Evolutionary conservation across 2,329 filamentous ascomycete genomes (phyloP).

Genomic region (Cordyceps pruinosa): DNA sequence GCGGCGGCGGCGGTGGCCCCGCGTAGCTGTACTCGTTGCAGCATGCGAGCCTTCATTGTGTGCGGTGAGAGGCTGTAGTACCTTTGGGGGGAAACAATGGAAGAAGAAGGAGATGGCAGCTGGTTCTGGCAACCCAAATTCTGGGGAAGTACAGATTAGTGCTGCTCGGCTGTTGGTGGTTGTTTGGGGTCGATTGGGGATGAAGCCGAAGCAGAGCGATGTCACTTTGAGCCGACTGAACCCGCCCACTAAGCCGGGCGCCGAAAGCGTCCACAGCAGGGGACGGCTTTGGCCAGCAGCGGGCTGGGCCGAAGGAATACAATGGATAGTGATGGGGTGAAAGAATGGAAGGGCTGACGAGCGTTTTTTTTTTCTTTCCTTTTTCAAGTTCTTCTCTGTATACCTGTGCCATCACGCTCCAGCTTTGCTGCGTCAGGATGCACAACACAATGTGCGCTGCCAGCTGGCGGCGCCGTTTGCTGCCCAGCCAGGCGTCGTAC

Average conservation of each 20-base stretch:
- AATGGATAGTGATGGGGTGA: too few relatives aligned
- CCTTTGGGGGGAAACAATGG: neutral
- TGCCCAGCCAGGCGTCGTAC: neutral
- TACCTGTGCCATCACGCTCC: neutral
- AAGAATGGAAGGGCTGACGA: neutral
- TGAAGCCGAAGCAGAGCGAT: slow-evolving; percentile 17
- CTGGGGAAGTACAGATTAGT: slow-evolving; percentile 5
- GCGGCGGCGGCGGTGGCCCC: slow-evolving; percentile 18
- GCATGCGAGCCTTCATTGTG: slow-evolving; percentile 29
- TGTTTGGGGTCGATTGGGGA: slow-evolving; percentile 8
- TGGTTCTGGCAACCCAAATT: slow-evolving; percentile 3
- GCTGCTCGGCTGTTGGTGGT: slow-evolving; percentile 10
- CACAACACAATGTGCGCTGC: neutral
- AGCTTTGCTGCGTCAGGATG: neutral
- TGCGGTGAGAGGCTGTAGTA: neutral
- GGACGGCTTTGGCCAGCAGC: neutral
- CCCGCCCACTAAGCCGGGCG: slow-evolving; percentile 15
- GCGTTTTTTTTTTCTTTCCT: too few relatives aligned
- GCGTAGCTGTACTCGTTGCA: slow-evolving; percentile 24
- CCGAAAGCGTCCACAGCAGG: neutral
- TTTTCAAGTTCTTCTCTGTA: too few relatives aligned
- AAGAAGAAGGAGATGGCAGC: slow-evolving; percentile 6
- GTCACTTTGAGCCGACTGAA: slow-evolving; percentile 31
- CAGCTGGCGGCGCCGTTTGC: slow-evolving; percentile 4
- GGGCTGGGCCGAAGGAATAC: neutral